Evolutionary conservation across 306 rosid species (phyloP).

Genomic region (Glycyrrhiza uralensis): DNA sequence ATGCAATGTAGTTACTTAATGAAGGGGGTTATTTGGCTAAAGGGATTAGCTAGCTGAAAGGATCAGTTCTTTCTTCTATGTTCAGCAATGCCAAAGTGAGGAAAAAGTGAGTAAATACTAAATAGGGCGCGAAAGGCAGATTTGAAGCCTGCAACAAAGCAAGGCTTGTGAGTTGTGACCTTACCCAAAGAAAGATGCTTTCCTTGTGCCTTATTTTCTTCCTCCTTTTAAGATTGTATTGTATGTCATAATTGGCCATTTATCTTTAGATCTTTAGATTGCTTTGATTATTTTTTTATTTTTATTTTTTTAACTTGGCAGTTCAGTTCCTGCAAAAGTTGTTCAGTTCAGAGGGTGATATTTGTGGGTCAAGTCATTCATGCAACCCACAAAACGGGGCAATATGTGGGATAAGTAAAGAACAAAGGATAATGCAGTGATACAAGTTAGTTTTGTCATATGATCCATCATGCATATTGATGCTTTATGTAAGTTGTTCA

Average conservation of each 20-base stretch:
- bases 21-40: constrained; percentile 16
- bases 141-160: constrained; percentile 32
- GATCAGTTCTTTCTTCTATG: constrained; percentile 53
- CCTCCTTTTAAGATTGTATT: constrained; percentile 18
- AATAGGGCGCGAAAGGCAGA: not conserved
- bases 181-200: constrained; percentile 44
- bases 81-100: constrained; percentile 44
- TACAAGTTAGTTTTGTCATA: not conserved
- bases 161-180: constrained; percentile 18
- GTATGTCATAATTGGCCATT: not conserved
- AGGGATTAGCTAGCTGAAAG: constrained; percentile 25
- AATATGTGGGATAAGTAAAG: constrained; percentile 10
- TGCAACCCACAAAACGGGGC: constrained; percentile 10
- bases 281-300: not conserved
- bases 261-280: constrained; percentile 15
- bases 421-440: not conserved
- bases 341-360: not conserved
- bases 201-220: constrained; percentile 33
- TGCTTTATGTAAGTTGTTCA: not conserved
- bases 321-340: constrained; percentile 5
- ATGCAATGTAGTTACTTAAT: constrained; percentile 6
- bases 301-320: not conserved
- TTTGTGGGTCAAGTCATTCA: constrained; percentile 16
- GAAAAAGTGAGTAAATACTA: constrained; percentile 30
- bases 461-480: not conserved